phyloP scores from a whole-genome alignment of 1,284 basidiomycete species.

The Sporisorium graminicola region DNA sequence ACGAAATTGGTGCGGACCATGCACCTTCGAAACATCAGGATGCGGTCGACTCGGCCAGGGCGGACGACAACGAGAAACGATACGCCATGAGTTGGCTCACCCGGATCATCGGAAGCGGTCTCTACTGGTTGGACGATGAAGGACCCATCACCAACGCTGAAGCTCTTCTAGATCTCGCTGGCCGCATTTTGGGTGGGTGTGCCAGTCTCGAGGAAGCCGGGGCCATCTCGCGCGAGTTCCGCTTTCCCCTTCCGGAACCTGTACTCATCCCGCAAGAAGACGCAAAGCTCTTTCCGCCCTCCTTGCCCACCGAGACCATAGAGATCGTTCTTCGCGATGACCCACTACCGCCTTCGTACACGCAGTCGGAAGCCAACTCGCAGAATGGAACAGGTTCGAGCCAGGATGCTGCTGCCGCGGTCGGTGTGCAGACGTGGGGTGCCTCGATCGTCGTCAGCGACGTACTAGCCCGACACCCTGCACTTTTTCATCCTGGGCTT shows the following conservation, averaged over 20 bases:
- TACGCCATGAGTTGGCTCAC: conserved; percentile 53
- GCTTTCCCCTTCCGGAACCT: conserved; percentile 34
- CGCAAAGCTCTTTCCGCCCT: not conserved
- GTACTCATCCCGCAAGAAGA: conserved; percentile 20
- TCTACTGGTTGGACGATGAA: conserved; percentile 40
- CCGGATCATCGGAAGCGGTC: conserved; percentile 42
- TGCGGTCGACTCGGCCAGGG: conserved; percentile 36
- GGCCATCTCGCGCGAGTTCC: conserved; percentile 39
- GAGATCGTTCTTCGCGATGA: conserved; percentile 40
- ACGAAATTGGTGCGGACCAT: not conserved
- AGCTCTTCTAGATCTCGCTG: conserved; percentile 43
- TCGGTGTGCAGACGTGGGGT: conserved; percentile 54
- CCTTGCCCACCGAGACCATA: not conserved
- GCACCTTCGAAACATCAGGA: conserved; percentile 11
- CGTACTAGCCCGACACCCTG: conserved; percentile 30
- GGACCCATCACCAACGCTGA: conserved; percentile 12
- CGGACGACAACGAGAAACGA: conserved; percentile 39
- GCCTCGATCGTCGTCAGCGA: conserved; percentile 46
- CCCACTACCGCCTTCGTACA: conserved; percentile 42
- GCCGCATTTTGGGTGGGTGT: conserved; percentile 41
- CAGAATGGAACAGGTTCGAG: conserved; percentile 8
- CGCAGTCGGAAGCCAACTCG: conserved; percentile 20
- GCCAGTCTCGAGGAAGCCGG: conserved; percentile 46
- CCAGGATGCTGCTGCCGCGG: conserved; percentile 48
- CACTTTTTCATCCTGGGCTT: conserved; percentile 29